These are phyloP conservation scores for Lactarius evosmus DNA, from an alignment of 768 basidiomycete species.

Conservation along the genomic window DNA sequence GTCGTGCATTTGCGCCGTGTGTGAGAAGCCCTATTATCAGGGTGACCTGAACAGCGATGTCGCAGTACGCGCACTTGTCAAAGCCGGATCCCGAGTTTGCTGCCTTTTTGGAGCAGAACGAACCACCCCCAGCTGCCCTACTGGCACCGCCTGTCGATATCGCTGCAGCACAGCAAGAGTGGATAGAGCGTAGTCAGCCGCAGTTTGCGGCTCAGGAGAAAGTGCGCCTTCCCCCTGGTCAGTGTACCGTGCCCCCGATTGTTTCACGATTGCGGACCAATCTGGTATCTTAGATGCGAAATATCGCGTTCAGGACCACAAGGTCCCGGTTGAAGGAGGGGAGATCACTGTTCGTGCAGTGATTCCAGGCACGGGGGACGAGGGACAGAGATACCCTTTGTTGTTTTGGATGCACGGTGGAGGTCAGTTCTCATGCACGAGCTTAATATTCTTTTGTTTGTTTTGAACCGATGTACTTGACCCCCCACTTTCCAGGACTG, in stretches of 20 bases:
- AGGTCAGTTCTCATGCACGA: not conserved
- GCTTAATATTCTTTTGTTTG: not conserved
- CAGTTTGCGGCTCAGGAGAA: not conserved
- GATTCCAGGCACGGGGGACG: not conserved
- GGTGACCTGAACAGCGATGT: slow-evolving; percentile 1
- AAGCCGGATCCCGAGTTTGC: slow-evolving; percentile 10
- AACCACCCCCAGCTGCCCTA: too few relatives aligned
- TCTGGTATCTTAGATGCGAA: slow-evolving; percentile 1
- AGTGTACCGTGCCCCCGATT: not conserved
- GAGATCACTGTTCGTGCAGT: slow-evolving; percentile 8
- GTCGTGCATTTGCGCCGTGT: too few relatives aligned
- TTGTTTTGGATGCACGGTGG: slow-evolving; percentile 10
- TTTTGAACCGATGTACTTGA: not conserved
- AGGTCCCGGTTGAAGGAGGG: slow-evolving; percentile 13
- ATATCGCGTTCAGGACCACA: slow-evolving; percentile 11
- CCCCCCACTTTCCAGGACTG: not conserved
- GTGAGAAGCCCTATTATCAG: not conserved
- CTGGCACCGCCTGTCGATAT: not conserved
- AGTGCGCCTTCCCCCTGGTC: not conserved
- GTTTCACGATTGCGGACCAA: not conserved
- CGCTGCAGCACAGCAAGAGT: not conserved
- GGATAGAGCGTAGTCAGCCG: not conserved
- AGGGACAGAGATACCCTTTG: not conserved
- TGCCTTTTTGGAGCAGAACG: not conserved
- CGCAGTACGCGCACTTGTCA: slow-evolving; percentile 1